A percentile compares a stretch with the other conserved stretches of the same genome.
Conservation (phyloP, 805 yeast species). For the Candida takata region DNA sequence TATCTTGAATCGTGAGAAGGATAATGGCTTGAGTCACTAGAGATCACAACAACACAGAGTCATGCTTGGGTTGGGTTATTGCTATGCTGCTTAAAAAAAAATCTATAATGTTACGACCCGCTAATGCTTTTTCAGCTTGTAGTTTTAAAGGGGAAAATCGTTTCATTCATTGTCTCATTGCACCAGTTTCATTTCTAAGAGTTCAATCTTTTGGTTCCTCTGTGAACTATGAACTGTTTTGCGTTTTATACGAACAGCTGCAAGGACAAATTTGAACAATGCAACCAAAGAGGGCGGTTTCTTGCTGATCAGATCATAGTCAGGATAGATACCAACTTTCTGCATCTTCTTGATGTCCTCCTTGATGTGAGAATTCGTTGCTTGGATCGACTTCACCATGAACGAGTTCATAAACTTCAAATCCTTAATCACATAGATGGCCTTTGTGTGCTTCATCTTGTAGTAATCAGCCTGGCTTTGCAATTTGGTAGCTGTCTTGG, state of each 20-base stretch:
- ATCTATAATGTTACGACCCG: background rate
- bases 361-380: conserved; percentile 19
- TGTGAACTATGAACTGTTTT: conserved; percentile 21
- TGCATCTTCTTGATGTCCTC: conserved; percentile 23
- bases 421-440: conserved; percentile 29
- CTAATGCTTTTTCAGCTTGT: no score
- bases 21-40: background rate
- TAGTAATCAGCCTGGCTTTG: conserved; percentile 39
- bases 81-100: no score
- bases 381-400: conserved; percentile 24
- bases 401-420: conserved; percentile 29
- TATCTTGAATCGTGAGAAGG: conserved; percentile 3
- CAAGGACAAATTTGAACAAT: conserved; percentile 30
- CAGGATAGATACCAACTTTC: conserved; percentile 22
- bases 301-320: conserved; percentile 19
- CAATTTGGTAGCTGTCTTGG: conserved; percentile 19
- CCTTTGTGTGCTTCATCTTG: conserved; percentile 41
- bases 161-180: background rate
- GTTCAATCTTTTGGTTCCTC: conserved; percentile 17
- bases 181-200: conserved; percentile 9
- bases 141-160: no score
- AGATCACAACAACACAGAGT: no score
- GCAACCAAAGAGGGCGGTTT: conserved; percentile 22
- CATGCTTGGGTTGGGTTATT: no score
- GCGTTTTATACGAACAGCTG: conserved; percentile 30